Evolutionary conservation across 352 stramenopile species (phyloP).

Genomic region (Globisporangium perplexum): DNA sequence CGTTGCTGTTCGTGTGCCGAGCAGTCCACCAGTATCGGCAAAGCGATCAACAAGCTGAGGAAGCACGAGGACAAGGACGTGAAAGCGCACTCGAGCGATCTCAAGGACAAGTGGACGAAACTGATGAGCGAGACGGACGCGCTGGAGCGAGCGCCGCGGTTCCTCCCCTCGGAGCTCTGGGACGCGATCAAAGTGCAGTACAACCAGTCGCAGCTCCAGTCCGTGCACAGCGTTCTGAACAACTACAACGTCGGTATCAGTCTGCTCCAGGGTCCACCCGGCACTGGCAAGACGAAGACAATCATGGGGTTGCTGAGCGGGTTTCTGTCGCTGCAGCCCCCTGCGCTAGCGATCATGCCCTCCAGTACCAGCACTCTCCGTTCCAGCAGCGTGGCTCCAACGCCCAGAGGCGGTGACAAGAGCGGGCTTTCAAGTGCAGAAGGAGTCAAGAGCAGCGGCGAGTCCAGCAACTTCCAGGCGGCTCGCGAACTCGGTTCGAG

Average conservation of each 20-base stretch:
- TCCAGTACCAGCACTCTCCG: not conserved
- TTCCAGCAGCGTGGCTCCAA: not conserved
- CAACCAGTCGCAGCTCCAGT: conserved; percentile 85
- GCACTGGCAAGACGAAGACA: conserved; percentile 94
- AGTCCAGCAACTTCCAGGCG: conserved; percentile 52
- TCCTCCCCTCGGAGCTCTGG: conserved; percentile 60
- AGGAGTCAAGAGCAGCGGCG: conserved; percentile 2
- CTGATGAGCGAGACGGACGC: conserved; percentile 66
- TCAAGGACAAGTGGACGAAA: conserved; percentile 81
- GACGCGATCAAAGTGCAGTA: conserved; percentile 71
- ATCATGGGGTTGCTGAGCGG: conserved; percentile 83
- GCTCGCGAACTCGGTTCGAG: conserved; percentile 21
- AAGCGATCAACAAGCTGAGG: conserved; percentile 79
- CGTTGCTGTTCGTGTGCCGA: conserved; percentile 1
- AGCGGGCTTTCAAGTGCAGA: not conserved
- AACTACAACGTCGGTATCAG: conserved; percentile 83
- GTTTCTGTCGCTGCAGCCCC: conserved; percentile 57
- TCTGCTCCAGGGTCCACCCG: conserved; percentile 93
- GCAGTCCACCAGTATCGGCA: conserved; percentile 80
- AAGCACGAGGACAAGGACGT: conserved; percentile 67
- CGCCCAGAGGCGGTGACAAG: not conserved
- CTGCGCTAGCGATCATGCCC: conserved; percentile 38
- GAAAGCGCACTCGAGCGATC: conserved; percentile 26
- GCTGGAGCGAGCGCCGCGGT: conserved; percentile 49
- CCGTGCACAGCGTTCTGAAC: conserved; percentile 82